Evolutionary conservation across 2,329 filamentous ascomycete genomes (phyloP), one percentile per base, ranked within the genome.

Genomic region (Colletotrichum abscissum): DNA sequence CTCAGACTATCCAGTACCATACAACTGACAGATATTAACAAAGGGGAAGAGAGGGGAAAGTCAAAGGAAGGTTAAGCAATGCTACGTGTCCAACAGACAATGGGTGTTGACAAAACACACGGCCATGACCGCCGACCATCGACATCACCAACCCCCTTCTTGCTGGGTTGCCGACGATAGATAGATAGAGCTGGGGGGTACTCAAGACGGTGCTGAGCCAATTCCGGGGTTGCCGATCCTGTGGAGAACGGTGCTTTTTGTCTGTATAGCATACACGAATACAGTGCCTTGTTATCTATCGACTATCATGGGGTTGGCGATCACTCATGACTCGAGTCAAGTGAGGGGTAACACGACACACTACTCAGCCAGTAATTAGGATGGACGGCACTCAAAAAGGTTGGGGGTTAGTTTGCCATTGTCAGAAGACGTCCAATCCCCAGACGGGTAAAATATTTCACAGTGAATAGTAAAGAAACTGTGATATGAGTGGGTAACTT

Each of bases 401-500:
- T 9, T 22, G 19, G 16, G 8, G 19, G 42, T 22, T 11, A 19
- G 19, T 33, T 33, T 33, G 30, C 42, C 8, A 49, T 8, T n/a
- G 42, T n/a, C 19, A n/a, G 38, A 11, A n/a, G 12, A 28, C 16
- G 24, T 28, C 26, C 8, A 56, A 6, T 19, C 22, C 8, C 28
- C 24, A 5, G 2, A 26, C 11, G 8, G 14, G 24, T 4, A 16
- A 3, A 11, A 11, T 2, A 19, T 55, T 33, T 64, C 58, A 55
- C 57, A 30, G n/a, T n/a, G 7, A 22, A 4, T 8, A 16, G 6
- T 9, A 5, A 35, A 56, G 69, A 69, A 8, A n/a, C 8, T 3
- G 9, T 74, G 68, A n/a, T 78, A 49, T 88, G 86, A 90, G 88
- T 89, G 89, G 89, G 89, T 91, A 91, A 90, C 87, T 88, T 91